These are phyloP conservation scores for Debaryomyces maramus DNA, from an alignment of 805 yeast genomes.

Conservation along the genomic window DNA sequence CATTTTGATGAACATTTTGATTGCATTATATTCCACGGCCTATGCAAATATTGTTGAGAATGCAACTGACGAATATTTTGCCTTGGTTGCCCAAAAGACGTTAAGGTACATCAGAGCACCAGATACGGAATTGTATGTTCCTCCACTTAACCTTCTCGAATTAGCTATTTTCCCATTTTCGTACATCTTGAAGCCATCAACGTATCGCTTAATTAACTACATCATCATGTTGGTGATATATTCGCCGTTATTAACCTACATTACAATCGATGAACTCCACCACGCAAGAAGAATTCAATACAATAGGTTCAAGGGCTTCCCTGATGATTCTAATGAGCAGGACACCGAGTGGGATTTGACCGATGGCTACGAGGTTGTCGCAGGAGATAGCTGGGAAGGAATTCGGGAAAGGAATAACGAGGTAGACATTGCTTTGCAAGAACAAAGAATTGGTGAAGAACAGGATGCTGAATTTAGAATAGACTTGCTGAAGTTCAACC, in stretches of 20 bases:
- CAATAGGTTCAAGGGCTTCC: slow-evolving; percentile 59
- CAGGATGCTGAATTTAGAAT: slow-evolving; percentile 70
- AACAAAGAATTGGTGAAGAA: slow-evolving; percentile 62
- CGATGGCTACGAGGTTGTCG: slow-evolving; percentile 61
- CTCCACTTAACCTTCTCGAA: slow-evolving; percentile 81
- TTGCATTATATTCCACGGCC: slow-evolving; percentile 84
- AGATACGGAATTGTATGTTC: slow-evolving; percentile 79
- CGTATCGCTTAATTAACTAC: slow-evolving; percentile 45
- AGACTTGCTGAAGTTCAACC: slow-evolving; percentile 49
- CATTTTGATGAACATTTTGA: slow-evolving; percentile 75
- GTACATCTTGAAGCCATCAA: slow-evolving; percentile 33
- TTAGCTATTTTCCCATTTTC: slow-evolving; percentile 34
- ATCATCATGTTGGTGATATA: slow-evolving; percentile 64
- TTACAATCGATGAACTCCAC: slow-evolving; percentile 63
- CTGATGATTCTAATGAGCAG: slow-evolving; percentile 78
- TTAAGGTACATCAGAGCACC: slow-evolving; percentile 85
- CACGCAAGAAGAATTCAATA: slow-evolving; percentile 70
- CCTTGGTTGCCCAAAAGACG: slow-evolving; percentile 81
- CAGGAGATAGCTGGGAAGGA: slow-evolving; percentile 35
- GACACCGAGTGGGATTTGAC: slow-evolving; percentile 82
- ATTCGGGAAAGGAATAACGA: slow-evolving; percentile 41
- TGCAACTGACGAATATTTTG: slow-evolving; percentile 83
- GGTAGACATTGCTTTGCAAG: slow-evolving; percentile 35
- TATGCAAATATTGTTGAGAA: slow-evolving; percentile 78
- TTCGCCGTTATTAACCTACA: slow-evolving; percentile 61